A percentile compares a stretch with the other conserved stretches of the same genome.
Conservation (phyloP, 352 stramenopile species). For the Globisporangium echinulatum region DNA sequence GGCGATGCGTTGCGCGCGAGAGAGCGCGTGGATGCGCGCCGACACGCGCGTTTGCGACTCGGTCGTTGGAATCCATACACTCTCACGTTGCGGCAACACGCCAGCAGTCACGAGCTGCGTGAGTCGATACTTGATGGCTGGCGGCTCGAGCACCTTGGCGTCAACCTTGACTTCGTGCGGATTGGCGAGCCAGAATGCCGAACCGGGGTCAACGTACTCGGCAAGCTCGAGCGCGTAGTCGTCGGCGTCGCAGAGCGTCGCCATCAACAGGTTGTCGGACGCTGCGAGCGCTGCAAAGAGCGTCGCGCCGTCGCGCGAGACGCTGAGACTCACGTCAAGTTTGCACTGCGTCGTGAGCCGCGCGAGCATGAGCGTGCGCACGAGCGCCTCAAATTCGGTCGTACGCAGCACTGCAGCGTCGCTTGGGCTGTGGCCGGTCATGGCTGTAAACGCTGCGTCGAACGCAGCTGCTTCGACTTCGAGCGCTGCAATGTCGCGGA, state of each 20-base stretch:
- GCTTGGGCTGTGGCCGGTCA: slow-evolving; percentile 8
- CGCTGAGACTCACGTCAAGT: slow-evolving; percentile 48
- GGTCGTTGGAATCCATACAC: slow-evolving; percentile 24
- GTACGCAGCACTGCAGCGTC: slow-evolving; percentile 2
- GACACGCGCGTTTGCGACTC: slow-evolving; percentile 40
- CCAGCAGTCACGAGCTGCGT: slow-evolving; percentile 30
- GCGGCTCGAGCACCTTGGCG: slow-evolving; percentile 31
- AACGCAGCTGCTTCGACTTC: slow-evolving; percentile 15
- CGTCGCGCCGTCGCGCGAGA: slow-evolving; percentile 38
- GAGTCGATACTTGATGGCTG: slow-evolving; percentile 50
- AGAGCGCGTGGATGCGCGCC: slow-evolving; percentile 40
- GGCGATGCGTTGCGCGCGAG: slow-evolving; percentile 22
- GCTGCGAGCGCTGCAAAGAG: slow-evolving; percentile 46
- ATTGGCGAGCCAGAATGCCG: slow-evolving; percentile 36
- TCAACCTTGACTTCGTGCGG: slow-evolving; percentile 40
- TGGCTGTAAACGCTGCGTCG: slow-evolving; percentile 18
- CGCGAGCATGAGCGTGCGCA: slow-evolving; percentile 45
- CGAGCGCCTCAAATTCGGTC: slow-evolving; percentile 56
- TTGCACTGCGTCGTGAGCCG: slow-evolving; percentile 42
- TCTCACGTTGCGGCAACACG: slow-evolving; percentile 31
- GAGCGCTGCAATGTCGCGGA: slow-evolving; percentile 7
- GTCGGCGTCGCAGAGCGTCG: slow-evolving; percentile 39
- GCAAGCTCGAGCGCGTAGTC: slow-evolving; percentile 47
- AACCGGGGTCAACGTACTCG: slow-evolving; percentile 50
- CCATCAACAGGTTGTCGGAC: slow-evolving; percentile 58